Percentiles rank a stretch among this genome's conserved stretches.
Conservation (phyloP, 2,329 filamentous ascomycete species). For the Coniochaeta sp. region DNA sequence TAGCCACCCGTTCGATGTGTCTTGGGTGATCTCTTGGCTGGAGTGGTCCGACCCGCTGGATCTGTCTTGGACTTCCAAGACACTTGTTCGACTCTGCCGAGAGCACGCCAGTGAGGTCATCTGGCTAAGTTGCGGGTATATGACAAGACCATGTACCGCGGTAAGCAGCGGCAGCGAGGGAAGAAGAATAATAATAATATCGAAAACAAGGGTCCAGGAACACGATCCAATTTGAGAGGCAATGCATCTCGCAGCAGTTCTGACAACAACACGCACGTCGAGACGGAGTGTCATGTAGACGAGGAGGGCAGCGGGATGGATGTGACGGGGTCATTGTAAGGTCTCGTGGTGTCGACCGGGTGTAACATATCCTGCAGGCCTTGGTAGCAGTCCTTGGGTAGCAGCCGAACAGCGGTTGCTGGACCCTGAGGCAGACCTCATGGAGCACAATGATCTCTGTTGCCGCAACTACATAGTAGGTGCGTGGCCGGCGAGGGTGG, state of each 20-base stretch:
- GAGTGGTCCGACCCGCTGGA: not conserved
- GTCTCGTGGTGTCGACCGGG: not conserved
- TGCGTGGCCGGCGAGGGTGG: no score
- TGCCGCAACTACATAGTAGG: no score
- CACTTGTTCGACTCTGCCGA: not conserved
- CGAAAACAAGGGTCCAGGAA: not conserved
- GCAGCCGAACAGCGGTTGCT: not conserved
- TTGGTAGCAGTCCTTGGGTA: not conserved
- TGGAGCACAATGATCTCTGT: no score
- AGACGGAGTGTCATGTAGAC: not conserved
- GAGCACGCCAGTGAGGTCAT: not conserved
- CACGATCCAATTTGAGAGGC: not conserved
- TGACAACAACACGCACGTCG: not conserved
- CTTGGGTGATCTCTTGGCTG: not conserved
- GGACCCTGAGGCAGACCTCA: not conserved
- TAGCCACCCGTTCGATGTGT: no score
- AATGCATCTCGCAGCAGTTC: not conserved
- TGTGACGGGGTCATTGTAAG: not conserved
- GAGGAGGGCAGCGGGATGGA: not conserved
- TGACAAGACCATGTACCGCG: not conserved
- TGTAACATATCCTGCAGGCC: not conserved
- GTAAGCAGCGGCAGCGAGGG: not conserved
- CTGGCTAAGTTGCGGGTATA: not conserved
- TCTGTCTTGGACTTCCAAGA: not conserved
- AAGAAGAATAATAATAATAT: not conserved